Evolutionary conservation across 2,329 filamentous ascomycete species (phyloP).

Genomic region (Nectriaceae sp.): DNA sequence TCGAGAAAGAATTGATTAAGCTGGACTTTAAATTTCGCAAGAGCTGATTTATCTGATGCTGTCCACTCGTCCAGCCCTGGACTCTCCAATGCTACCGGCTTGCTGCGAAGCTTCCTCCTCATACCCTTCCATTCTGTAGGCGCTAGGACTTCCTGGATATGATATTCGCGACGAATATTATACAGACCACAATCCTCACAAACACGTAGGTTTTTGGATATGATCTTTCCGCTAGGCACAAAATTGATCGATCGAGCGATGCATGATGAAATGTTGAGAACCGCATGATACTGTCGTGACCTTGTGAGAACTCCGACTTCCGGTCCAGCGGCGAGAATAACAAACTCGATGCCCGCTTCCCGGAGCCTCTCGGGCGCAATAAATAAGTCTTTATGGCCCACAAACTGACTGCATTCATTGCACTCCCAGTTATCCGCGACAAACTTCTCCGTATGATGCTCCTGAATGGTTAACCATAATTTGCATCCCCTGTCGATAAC

Average conservation of each 20-base stretch:
- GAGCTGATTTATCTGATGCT: too few species aligned
- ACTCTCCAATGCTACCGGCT: too few species aligned
- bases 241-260: background rate
- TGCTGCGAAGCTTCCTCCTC: too few species aligned
- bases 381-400: background rate
- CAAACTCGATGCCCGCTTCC: background rate
- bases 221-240: background rate
- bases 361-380: background rate
- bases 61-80: too few species aligned
- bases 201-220: background rate
- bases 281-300: background rate
- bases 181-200: background rate
- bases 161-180: too few species aligned
- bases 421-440: background rate
- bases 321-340: background rate
- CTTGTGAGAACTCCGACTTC: background rate
- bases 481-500: background rate
- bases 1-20: too few species aligned
- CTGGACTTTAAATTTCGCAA: too few species aligned
- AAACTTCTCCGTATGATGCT: background rate
- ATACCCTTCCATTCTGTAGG: too few species aligned
- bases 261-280: background rate
- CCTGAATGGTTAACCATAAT: background rate
- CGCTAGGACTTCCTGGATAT: too few species aligned
- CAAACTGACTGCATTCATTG: background rate